These are phyloP conservation scores for Mimosa pudica DNA, from an alignment of 306 rosid genomes.

Conservation along the genomic window DNA sequence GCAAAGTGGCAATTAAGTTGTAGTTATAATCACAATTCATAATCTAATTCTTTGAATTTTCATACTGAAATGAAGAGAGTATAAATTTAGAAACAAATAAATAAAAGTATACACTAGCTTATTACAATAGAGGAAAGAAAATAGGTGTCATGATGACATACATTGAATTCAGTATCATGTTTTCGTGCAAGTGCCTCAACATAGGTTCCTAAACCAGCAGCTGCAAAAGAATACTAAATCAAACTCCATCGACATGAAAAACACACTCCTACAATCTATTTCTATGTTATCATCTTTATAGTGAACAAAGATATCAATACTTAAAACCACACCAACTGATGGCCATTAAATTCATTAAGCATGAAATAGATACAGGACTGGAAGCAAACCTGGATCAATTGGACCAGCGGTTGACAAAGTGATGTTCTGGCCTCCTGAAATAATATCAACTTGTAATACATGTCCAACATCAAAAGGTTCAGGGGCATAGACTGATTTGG, in stretches of 20 bases:
- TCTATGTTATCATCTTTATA: not conserved
- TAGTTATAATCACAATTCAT: not conserved
- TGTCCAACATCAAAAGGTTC: slow-evolving; percentile 91
- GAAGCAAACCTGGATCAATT: slow-evolving; percentile 75
- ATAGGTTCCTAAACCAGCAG: slow-evolving; percentile 94
- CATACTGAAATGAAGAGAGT: not conserved
- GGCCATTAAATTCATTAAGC: slow-evolving; percentile 23
- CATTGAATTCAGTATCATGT: slow-evolving; percentile 85
- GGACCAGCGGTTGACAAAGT: slow-evolving; percentile 76
- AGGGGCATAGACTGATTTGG: slow-evolving; percentile 76
- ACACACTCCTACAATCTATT: not conserved
- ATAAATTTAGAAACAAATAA: not conserved
- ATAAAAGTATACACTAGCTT: slow-evolving; percentile 2
- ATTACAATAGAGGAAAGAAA: not conserved
- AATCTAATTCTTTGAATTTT: not conserved
- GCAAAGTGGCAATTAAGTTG: slow-evolving; percentile 36
- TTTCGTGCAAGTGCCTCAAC: slow-evolving; percentile 91
- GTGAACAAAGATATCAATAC: not conserved
- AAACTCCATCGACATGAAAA: slow-evolving; percentile 6
- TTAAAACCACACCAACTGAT: slow-evolving; percentile 14
- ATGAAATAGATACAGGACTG: slow-evolving; percentile 16
- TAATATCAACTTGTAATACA: slow-evolving; percentile 66
- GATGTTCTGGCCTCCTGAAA: slow-evolving; percentile 43
- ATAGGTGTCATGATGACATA: slow-evolving; percentile 43
- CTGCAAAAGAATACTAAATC: slow-evolving; percentile 45